These are phyloP conservation scores for Sphagnum tenellum DNA, from an alignment of 225 moss, liverwort and hornwort species.

Conservation along the genomic window DNA sequence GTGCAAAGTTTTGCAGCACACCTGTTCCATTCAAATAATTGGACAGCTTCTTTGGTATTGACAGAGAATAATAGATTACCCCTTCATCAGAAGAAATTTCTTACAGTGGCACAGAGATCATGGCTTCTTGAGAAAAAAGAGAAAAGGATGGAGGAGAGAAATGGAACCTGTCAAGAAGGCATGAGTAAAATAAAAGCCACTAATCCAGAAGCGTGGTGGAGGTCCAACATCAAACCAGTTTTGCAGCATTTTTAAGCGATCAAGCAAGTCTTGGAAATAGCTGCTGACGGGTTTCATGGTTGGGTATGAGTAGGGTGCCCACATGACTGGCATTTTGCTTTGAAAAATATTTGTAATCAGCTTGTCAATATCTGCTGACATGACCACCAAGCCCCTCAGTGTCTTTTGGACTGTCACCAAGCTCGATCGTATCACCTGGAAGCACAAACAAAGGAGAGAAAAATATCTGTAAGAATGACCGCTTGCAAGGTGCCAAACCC, in stretches of 20 bases:
- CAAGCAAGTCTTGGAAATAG: slow-evolving; percentile 52
- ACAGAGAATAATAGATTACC: too few species aligned
- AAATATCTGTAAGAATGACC: too few species aligned
- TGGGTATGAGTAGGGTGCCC: slow-evolving; percentile 50
- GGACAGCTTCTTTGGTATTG: too few species aligned
- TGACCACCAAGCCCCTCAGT: slow-evolving; percentile 47
- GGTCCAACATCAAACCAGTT: slow-evolving; percentile 46
- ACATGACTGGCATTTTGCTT: slow-evolving; percentile 48
- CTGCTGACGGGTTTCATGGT: slow-evolving; percentile 47
- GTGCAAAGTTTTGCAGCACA: slow-evolving; percentile 57
- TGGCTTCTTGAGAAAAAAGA: too few species aligned
- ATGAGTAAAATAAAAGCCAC: slow-evolving; percentile 67
- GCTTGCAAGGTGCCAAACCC: too few species aligned
- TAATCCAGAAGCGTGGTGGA: slow-evolving; percentile 60
- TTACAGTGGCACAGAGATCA: too few species aligned
- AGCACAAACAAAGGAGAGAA: too few species aligned
- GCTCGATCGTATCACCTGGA: slow-evolving; percentile 45
- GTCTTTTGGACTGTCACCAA: slow-evolving; percentile 44
- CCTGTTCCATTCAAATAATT: slow-evolving; percentile 11
- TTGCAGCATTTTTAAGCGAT: slow-evolving; percentile 50
- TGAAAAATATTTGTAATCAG: slow-evolving; percentile 42
- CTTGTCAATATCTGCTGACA: slow-evolving; percentile 62
- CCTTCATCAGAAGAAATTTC: too few species aligned
- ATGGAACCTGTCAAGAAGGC: slow-evolving; percentile 38
- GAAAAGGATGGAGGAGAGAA: neutral